Evolutionary conservation across 768 basidiomycete species (phyloP), one percentile per base, ranked within the genome.

Genomic region (Rhodotorula taiwanensis): DNA sequence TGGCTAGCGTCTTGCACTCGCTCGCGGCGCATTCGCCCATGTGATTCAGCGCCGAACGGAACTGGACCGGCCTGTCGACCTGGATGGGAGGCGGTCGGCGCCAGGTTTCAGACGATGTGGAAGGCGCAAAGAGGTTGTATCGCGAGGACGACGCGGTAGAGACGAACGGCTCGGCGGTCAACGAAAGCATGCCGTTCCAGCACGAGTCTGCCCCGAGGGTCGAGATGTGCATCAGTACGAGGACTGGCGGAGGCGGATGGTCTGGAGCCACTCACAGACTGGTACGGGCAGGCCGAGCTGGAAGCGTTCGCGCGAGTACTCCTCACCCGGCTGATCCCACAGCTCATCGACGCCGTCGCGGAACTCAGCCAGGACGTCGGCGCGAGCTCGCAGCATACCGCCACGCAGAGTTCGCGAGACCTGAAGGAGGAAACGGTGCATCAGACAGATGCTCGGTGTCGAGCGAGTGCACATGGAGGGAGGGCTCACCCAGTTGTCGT

Each of bases 101-200:
- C 51, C 51, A 52, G 16, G 34, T 25, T 34, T 36, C 33, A n/a
- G 33, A 34, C 23, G 34, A 23, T 4, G n/a, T 6, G 51, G 31
- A 4, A 9, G 44, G 9, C 33, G 27, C 20, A 5, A 33, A 2
- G 21, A 23, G 23, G 34, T 36, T 36, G 39, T 58, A 41, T 1
- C 50, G 64, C 14, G 56, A 43, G 11, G 59, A 36, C 28, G 47
- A 11, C 8, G 16, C 27, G 8, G 36, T 57, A 27, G 54, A 66
- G 5, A 60, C 55, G 59, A 72, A 70, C 14, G 72, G 69, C 1
- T 43, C 65, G n/a, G 71, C 62, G 30, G 45, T 49, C 15, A 74
- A 60, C 1, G 70, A 71, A 21, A 73, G 63, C 43, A 70, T 62
- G 3, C 74, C 74, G 42, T 74, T 73, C 74, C 74, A 74, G 53